Evolutionary conservation across 768 basidiomycete genomes (phyloP), one percentile per base, ranked within the genome.

Genomic region (Amanita rubescens): DNA sequence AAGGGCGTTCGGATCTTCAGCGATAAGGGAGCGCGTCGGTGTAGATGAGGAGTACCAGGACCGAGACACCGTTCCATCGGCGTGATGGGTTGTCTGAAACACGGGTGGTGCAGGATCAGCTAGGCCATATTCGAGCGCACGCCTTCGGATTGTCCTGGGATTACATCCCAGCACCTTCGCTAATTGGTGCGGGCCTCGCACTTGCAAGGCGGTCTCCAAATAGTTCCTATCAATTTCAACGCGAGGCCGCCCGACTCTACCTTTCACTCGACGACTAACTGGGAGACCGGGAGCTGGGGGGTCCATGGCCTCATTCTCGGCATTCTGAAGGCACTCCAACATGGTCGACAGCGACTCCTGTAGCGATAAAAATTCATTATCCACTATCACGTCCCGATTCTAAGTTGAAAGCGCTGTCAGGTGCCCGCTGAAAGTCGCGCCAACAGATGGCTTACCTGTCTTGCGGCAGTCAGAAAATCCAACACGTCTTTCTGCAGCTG

Each of bases 91-190:
- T 24, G 20, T 48, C 25, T 19, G 46, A 30, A 48, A 48, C 25
- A 19, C 9, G 19, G 27, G n/a, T 11, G 7, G 22, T 7, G 12
- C 27, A 27, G 51, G 55, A n/a, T 49, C 55, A 15, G 53, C 58
- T 51, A 60, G 53, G 1, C 60, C 60, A 45, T 59, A 50, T 32
- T 53, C 51, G 4, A 59, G 34, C 2, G 55, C 24, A 7, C 37
- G 47, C 7, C 33, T 32, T 30, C 55, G 37, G 12, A 61, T 39
- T 11, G 48, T 50, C 33, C 19, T 48, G 2, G 27, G 11, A 14
- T 12, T 27, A 20, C 12, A 30, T 19, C 27, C 27, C 7, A 48
- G 4, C 27, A 27, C 25, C 9, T 48, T 12, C 12, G 46, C 27
- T 32, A 48, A 9, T 30, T 48, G n/a, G 14, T 30, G 25, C 22